phyloP scores from a whole-genome alignment of 2,329 filamentous ascomycete genomes.

The Cryphonectria japonica region DNA sequence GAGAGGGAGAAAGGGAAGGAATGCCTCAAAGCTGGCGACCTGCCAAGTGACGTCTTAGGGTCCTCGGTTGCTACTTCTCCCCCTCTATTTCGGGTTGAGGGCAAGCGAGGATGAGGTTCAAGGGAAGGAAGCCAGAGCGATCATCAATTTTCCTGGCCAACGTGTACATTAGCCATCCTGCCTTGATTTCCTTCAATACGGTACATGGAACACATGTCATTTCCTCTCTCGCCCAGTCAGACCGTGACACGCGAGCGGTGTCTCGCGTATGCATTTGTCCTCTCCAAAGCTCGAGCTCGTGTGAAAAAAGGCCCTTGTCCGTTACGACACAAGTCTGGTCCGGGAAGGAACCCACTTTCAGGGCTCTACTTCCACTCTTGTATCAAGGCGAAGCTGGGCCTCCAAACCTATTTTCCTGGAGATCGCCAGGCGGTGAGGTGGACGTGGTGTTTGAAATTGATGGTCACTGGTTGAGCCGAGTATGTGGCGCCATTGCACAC shows the following conservation, averaged over 20 bases:
- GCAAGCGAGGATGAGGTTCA: neutral
- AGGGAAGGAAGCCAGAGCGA: neutral
- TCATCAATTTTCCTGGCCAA: neutral
- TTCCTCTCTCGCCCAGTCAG: conserved; percentile 1
- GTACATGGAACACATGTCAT: neutral
- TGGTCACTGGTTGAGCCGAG: neutral
- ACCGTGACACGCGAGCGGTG: conserved; percentile 6
- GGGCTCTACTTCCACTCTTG: neutral
- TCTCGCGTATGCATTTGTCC: neutral
- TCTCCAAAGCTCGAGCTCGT: neutral
- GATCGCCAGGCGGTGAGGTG: conserved; percentile 5
- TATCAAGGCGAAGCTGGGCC: neutral
- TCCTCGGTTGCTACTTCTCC: neutral
- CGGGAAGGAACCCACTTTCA: conserved; percentile 13
- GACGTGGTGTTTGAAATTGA: neutral
- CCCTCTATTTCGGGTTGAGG: neutral
- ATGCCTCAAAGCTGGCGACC: neutral
- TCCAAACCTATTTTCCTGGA: neutral
- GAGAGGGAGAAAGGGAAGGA: neutral
- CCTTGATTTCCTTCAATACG: neutral
- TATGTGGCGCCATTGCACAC: neutral
- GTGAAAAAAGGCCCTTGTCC: neutral
- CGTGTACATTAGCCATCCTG: neutral
- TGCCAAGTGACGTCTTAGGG: conserved; percentile 4
- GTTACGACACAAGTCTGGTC: conserved; percentile 17